A percentile compares a stretch with the other conserved stretches of the same genome.
Evolutionary conservation across 1,284 basidiomycete species (phyloP).

Genomic region (Spongispora temasekensis): DNA sequence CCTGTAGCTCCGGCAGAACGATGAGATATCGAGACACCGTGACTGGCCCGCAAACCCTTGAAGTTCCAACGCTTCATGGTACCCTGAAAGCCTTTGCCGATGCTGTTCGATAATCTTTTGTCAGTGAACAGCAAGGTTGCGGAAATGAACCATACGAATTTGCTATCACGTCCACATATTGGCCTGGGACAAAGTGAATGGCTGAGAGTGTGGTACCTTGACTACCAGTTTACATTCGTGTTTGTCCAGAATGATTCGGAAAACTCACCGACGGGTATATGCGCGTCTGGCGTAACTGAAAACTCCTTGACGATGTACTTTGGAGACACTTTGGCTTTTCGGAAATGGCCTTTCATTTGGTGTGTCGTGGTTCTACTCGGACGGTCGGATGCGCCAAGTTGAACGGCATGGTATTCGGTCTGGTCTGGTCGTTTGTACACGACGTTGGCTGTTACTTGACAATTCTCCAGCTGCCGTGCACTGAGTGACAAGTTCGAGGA

Average conservation of each 20-base stretch:
- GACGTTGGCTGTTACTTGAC: constrained; percentile 82
- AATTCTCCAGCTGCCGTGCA: constrained; percentile 68
- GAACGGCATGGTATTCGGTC: constrained; percentile 81
- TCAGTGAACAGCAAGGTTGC: constrained; percentile 9
- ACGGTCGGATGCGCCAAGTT: constrained; percentile 79
- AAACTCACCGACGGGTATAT: constrained; percentile 79
- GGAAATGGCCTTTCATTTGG: constrained; percentile 87
- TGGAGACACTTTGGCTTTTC: constrained; percentile 77
- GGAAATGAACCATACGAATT: constrained; percentile 68
- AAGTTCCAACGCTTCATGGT: constrained; percentile 98
- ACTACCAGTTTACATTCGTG: neutral
- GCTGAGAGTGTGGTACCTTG: constrained; percentile 90
- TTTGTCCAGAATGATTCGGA: neutral
- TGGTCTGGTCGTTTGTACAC: constrained; percentile 61
- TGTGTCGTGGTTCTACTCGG: constrained; percentile 66
- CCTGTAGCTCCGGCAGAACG: constrained; percentile 93
- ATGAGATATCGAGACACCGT: constrained; percentile 97
- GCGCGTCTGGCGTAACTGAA: constrained; percentile 84
- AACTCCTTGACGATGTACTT: constrained; percentile 93
- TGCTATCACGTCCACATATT: constrained; percentile 92
- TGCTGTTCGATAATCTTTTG: constrained; percentile 47
- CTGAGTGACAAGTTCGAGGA: constrained; percentile 9
- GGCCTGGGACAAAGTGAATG: constrained; percentile 96
- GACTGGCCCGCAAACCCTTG: constrained; percentile 88
- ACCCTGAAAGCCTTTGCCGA: constrained; percentile 97